Evolutionary conservation across 257 asterid species (phyloP).

Genomic region (Lavandula angustifolia): DNA sequence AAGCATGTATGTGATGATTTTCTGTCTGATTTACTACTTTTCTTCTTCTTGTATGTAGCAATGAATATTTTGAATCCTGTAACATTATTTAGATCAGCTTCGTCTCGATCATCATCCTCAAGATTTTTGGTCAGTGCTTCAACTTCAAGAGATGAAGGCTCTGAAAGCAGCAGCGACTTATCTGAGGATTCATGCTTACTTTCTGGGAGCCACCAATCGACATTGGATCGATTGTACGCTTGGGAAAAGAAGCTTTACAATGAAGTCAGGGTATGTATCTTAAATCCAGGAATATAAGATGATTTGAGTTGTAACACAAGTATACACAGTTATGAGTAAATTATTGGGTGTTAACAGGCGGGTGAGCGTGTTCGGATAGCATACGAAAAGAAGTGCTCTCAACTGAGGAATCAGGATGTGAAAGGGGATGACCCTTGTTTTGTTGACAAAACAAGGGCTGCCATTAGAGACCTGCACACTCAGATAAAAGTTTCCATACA

Average conservation of each 20-base stretch:
- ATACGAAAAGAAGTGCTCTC: constrained; percentile 82
- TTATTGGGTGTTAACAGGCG: constrained; percentile 45
- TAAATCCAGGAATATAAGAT: neutral
- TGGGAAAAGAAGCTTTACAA: constrained; percentile 98
- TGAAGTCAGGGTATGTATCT: constrained; percentile 85
- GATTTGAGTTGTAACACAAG: no score
- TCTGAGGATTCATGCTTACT: constrained; percentile 60
- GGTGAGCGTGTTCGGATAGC: constrained; percentile 81
- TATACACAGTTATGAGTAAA: neutral
- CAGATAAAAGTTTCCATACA: constrained; percentile 92
- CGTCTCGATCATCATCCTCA: constrained; percentile 81
- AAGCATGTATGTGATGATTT: constrained; percentile 1
- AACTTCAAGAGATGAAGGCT: constrained; percentile 60
- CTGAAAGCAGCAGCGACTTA: constrained; percentile 65
- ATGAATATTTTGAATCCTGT: constrained; percentile 90
- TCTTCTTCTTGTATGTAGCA: constrained; percentile 47
- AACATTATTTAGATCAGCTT: constrained; percentile 73
- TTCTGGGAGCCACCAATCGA: constrained; percentile 84
- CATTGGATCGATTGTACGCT: constrained; percentile 77
- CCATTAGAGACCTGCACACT: constrained; percentile 72
- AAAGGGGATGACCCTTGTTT: constrained; percentile 72
- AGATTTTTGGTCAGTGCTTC: constrained; percentile 64
- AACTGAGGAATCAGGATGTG: constrained; percentile 71
- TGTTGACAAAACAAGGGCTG: constrained; percentile 66
- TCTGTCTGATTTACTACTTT: constrained; percentile 13